Evolutionary conservation across 1,139 yeast species (phyloP).

Genomic region (Arxiozyma telluris): DNA sequence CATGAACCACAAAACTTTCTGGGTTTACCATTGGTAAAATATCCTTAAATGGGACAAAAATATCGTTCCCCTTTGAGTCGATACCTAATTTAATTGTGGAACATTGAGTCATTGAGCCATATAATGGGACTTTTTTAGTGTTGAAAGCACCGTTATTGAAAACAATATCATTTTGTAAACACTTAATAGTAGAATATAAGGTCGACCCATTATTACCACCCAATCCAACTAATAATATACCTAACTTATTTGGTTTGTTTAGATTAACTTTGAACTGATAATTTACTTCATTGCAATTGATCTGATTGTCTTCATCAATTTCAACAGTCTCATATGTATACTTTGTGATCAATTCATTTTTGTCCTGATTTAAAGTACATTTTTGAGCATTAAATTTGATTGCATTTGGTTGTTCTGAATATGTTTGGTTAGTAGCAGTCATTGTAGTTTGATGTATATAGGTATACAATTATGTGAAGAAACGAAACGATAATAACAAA

Average conservation of each 20-base stretch:
- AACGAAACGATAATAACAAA: no score
- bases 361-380: constrained; percentile 5
- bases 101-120: constrained; percentile 93
- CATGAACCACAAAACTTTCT: constrained; percentile 81
- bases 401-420: neutral
- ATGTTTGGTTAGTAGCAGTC: neutral
- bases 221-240: constrained; percentile 83
- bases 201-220: constrained; percentile 98
- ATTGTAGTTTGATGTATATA: neutral
- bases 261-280: constrained; percentile 83
- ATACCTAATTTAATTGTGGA: constrained; percentile 87
- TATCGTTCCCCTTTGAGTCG: constrained; percentile 72
- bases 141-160: constrained; percentile 73
- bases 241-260: constrained; percentile 67
- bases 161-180: constrained; percentile 69
- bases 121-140: constrained; percentile 40
- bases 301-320: constrained; percentile 33
- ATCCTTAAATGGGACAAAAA: constrained; percentile 87
- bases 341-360: constrained; percentile 35
- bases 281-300: constrained; percentile 20
- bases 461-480: neutral
- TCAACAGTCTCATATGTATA: constrained; percentile 63
- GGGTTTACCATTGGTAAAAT: constrained; percentile 84
- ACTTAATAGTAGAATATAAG: constrained; percentile 72
- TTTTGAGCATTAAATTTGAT: constrained; percentile 6